Evolutionary conservation across 805 yeast species (phyloP), one percentile per base, ranked within the genome.

Genomic region (Myxozyma monticola): DNA sequence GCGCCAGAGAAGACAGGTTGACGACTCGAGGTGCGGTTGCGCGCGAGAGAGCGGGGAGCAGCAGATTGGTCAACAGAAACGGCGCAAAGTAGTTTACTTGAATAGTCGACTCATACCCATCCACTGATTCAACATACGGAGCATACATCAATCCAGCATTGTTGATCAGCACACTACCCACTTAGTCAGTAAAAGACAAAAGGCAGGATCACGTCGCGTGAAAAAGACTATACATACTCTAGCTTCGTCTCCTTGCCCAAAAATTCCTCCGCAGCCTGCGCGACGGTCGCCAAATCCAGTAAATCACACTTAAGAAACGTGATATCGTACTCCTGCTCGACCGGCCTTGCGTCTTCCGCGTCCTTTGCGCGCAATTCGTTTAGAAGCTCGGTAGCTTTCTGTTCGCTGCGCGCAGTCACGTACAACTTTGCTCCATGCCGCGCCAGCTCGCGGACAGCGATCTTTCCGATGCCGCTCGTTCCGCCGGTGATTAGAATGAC

Each of bases 121-220:
- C 88, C 30, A 71, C 74, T 0, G 96, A 85, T 28, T 73, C 58
- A 18, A 76, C 71, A 64, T 71, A 81, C 0, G 95, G 91, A n/a
- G 82, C 71, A 14, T 85, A 89, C 81, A 85, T 83, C 4, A 84
- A 79, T 1, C 95, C 93, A 1, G 95, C 90, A 65, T 87, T 88
- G 60, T 85, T 80, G 38, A 88, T 75, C 29, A 88, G 71, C 20
- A 87, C 66, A 64, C 57, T 54, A 10, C 6, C 17, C 17, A 15
- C 18, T 21, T 25, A n/a, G 24, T 38, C 33, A 42, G 37, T 35
- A 22, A 0, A 17, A 10, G 14, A 5, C 7, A n/a, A 22, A 21
- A 34, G 17, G 18, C 30, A 6, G 10, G n/a, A 43, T 20, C 15
- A 14, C 17, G n/a, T 4, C 22, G 26, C 21, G 4, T 3, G 21